These are phyloP conservation scores for Microthlaspi erraticum DNA, from an alignment of 345 rosid genomes.

Conservation along the genomic window DNA sequence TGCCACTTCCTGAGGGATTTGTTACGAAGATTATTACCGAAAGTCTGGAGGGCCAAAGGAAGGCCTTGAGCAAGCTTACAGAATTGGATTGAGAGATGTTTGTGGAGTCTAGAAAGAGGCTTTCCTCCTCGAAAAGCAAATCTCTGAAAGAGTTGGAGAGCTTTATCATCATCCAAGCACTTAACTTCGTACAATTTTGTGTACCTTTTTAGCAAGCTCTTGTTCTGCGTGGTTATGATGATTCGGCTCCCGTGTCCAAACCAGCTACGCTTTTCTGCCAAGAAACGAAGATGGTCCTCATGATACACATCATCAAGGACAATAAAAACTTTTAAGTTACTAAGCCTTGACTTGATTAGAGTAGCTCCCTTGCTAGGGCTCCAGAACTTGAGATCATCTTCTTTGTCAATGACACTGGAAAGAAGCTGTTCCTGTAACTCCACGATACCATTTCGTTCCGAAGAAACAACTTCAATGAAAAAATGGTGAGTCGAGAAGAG, in stretches of 20 bases:
- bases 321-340: not conserved
- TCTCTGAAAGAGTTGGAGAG: slow-evolving; percentile 11
- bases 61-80: slow-evolving; percentile 22
- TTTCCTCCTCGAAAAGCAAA: slow-evolving; percentile 12
- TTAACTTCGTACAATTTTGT: slow-evolving; percentile 2
- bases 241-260: slow-evolving; percentile 28
- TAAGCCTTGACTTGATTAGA: slow-evolving; percentile 3
- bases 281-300: not conserved
- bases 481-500: not conserved
- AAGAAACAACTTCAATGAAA: not conserved
- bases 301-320: slow-evolving; percentile 34
- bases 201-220: not conserved
- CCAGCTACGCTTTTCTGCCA: slow-evolving; percentile 20
- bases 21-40: not conserved
- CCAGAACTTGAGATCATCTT: not conserved
- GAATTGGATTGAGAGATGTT: not conserved
- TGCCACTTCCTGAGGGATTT: not conserved
- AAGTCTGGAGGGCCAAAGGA: not conserved
- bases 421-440: not conserved
- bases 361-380: not conserved
- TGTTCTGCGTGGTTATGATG: slow-evolving; percentile 35
- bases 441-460: not conserved
- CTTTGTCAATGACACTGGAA: not conserved
- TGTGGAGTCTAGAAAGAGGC: not conserved
- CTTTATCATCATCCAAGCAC: slow-evolving; percentile 1